phyloP scores from a whole-genome alignment of 805 yeast genomes.

The Candida ovalis region DNA sequence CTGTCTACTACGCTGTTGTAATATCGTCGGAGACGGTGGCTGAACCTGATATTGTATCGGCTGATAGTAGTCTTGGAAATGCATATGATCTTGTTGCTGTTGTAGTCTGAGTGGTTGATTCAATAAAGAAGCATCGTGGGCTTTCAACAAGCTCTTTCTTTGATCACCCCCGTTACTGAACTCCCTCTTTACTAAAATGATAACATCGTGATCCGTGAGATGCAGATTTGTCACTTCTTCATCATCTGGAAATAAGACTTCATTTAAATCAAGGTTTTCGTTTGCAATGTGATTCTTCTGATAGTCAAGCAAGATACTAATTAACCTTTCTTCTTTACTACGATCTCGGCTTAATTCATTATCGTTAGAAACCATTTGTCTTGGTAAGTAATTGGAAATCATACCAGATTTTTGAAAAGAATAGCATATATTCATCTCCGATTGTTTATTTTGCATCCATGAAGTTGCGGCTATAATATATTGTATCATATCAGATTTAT shows the following conservation, averaged over 20 bases:
- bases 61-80: background rate
- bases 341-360: conserved; percentile 12
- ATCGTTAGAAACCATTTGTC: conserved; percentile 5
- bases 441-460: conserved; percentile 12
- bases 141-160: conserved; percentile 2
- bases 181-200: conserved; percentile 23
- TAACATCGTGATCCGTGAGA: conserved; percentile 34
- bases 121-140: conserved; percentile 6
- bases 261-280: conserved; percentile 22
- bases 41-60: background rate
- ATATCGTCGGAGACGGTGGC: background rate
- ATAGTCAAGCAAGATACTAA: conserved; percentile 20
- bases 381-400: conserved; percentile 7
- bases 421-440: conserved; percentile 13
- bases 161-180: background rate
- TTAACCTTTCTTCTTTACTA: conserved; percentile 22
- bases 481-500: conserved; percentile 23
- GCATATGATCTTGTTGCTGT: conserved; percentile 2
- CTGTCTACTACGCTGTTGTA: background rate
- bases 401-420: conserved; percentile 23
- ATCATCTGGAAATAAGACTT: conserved; percentile 34
- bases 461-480: conserved; percentile 18
- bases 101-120: conserved; percentile 4
- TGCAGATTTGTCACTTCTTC: conserved; percentile 32
- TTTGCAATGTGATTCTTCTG: conserved; percentile 13